Percentiles rank a stretch among this genome's conserved stretches.
Evolutionary conservation across 352 stramenopile species (phyloP).

Genomic region (Pythium brassicae): DNA sequence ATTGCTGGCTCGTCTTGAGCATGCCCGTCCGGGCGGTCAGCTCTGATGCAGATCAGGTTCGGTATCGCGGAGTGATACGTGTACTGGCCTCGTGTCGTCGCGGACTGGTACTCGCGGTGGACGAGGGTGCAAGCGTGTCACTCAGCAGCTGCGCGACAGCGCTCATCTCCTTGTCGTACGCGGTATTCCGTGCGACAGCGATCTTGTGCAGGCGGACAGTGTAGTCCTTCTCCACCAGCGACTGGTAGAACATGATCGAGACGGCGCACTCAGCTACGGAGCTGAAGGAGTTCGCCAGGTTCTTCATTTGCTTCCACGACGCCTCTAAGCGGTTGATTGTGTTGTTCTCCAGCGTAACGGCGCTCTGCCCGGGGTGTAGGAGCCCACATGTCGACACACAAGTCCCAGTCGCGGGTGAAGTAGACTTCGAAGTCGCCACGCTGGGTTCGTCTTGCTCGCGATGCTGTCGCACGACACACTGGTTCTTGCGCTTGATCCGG

Average conservation of each 20-base stretch:
- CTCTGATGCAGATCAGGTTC: slow-evolving; percentile 9
- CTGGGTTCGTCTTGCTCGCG: no score
- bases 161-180: slow-evolving; percentile 16
- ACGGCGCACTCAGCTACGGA: slow-evolving; percentile 17
- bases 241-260: slow-evolving; percentile 19
- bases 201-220: slow-evolving; percentile 9
- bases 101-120: slow-evolving; percentile 12
- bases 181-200: slow-evolving; percentile 2
- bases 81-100: slow-evolving; percentile 7
- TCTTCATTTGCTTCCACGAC: slow-evolving; percentile 24
- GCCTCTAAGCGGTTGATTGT: slow-evolving; percentile 23
- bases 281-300: slow-evolving; percentile 10
- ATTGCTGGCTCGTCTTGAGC: slow-evolving; percentile 10
- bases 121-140: slow-evolving; percentile 22
- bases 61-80: slow-evolving; percentile 9
- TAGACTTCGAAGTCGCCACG: slow-evolving; percentile 13
- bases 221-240: slow-evolving; percentile 13
- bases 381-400: slow-evolving; percentile 12
- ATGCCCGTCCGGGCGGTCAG: neutral
- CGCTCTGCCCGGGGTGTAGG: slow-evolving; percentile 11
- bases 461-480: no score
- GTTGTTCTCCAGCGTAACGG: slow-evolving; percentile 18
- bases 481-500: no score
- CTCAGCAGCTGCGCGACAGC: slow-evolving; percentile 15
- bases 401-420: slow-evolving; percentile 23